Percentiles rank a stretch among this genome's conserved stretches.
Evolutionary conservation across 2,329 filamentous ascomycete genomes (phyloP).

Genomic region (Acrocalymma vagum): DNA sequence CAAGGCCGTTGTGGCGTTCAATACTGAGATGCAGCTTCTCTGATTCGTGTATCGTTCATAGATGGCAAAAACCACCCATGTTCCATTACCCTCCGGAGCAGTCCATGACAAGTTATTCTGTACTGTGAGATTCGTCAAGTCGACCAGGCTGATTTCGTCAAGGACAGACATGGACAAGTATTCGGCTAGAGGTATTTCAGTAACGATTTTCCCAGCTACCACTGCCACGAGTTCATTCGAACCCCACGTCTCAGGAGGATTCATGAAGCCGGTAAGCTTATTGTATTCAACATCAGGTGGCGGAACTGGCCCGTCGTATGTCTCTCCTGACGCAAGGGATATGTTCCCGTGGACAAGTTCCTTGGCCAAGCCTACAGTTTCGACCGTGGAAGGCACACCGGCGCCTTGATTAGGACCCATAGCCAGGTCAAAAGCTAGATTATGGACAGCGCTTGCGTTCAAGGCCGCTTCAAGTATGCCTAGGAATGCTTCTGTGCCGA

Average conservation of each 20-base stretch:
- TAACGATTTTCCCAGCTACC: no score
- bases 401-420: constrained; percentile 59
- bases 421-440: constrained; percentile 55
- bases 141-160: constrained; percentile 20
- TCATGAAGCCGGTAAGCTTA: no score
- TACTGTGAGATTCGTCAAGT: constrained; percentile 18
- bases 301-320: constrained; percentile 17
- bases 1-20: constrained; percentile 32
- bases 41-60: constrained; percentile 29
- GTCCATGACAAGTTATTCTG: constrained; percentile 19
- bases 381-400: constrained; percentile 51
- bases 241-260: no score
- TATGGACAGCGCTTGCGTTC: constrained; percentile 45
- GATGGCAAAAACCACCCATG: constrained; percentile 24
- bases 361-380: constrained; percentile 18
- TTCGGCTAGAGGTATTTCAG: no score
- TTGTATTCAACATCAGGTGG: no score
- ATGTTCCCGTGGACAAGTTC: constrained; percentile 22
- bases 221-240: no score
- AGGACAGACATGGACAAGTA: no score
- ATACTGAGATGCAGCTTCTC: constrained; percentile 16
- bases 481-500: constrained; percentile 47
- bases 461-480: constrained; percentile 35
- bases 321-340: constrained; percentile 9
- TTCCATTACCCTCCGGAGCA: constrained; percentile 13